Base-by-base conservation (phyloP, 2,329 filamentous ascomycete genomes). In the Metarhizium anisopliae region DNA sequence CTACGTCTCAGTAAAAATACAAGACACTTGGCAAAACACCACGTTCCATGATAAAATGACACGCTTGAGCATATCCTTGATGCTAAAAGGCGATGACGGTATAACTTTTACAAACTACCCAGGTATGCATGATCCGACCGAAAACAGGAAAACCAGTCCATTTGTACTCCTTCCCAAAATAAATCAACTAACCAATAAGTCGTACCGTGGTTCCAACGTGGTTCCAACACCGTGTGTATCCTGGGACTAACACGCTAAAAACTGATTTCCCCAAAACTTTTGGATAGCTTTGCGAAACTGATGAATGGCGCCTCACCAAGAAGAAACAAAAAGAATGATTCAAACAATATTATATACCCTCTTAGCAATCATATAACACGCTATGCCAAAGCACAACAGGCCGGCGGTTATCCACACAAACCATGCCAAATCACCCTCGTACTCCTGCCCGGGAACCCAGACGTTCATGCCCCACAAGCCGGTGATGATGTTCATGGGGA, bases 391-490 rank as follows among this genome's bases (percentile, higher is more conserved):
- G 18, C 83, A 68, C 2, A 95, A 56, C 50, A 97, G 71, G 0
- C 89, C 89, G 1, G 77, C 87, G 1, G 91, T 94, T 64, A 86
- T 84, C 56, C 77, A 83, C 68, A 79, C 83, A 68, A 92, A 94
- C 89, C 89, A 94, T 29, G 74, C 76, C 53, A 93, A 72, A 64
- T 87, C 87, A 16, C 78, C 80, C 61, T 95, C 90, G 57, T 85
- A 76, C 50, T 93, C 87, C 70, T 97, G 93, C 2, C 94, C 94
- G 0, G 94, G 94, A 0, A 99, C 94, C 77, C 90, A 90, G 40
- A 93, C 89, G 77, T 99, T 99, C 93, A 97, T 97, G 53, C 93
- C 94, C 92, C 93, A 99, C 65, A 97, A 84, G 62, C 94, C 94
- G 2, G 94, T 97, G 65, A 99, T 93, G 68, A 99, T 95, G 69